Base-by-base conservation (phyloP, 2,329 filamentous ascomycete genomes). In the Fusarium tanahbumbuense region DNA sequence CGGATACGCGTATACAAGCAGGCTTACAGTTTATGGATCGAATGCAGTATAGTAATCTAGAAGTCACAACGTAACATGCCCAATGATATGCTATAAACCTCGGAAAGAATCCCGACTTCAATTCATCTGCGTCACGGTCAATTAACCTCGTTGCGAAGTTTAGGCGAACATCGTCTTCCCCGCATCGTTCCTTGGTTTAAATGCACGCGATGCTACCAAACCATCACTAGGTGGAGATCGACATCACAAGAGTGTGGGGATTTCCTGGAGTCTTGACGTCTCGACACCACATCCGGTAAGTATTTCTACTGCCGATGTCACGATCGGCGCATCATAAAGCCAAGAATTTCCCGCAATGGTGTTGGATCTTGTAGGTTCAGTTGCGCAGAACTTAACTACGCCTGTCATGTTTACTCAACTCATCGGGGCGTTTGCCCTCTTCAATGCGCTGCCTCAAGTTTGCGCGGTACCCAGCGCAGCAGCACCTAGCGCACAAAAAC, bases 361-460 rank as follows among this genome's bases (percentile, higher is more conserved):
- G 3, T 48, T 55, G 32, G 60, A 27, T 6, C 3, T 32, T 2
- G 5, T 10, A 1, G 2, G 6, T 16, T 18, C 54, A 27, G 8
- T 27, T 20, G 42, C 8, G 13, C 5, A 32, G n/a, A 61, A 53
- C 6, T 46, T 12, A 3, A 61, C 47, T 2, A 20, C 32, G n/a
- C 41, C 54, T 7, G 45, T 11, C 16, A 66, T 66, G 61, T 42
- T 61, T 1, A 64, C 59, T 13, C 59, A 37, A 22, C 61, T 41
- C 30, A 28, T 66, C 6, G 63, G 63, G 11, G 63, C 61, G 0
- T 66, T 66, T 6, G 48, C 61, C n/a, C 27, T 66, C 4, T 47
- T 66, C 7, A 46, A 49, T 12, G 37, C n/a, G 1, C 16, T 66
- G 0, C 42, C 46, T 10, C 22, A 42, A 5, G 3, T 25, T 6